Evolutionary conservation across 192 early-diverging fungal species (phyloP), one percentile per base, ranked within the genome.

Genomic region (Nowakowskiella sp.): DNA sequence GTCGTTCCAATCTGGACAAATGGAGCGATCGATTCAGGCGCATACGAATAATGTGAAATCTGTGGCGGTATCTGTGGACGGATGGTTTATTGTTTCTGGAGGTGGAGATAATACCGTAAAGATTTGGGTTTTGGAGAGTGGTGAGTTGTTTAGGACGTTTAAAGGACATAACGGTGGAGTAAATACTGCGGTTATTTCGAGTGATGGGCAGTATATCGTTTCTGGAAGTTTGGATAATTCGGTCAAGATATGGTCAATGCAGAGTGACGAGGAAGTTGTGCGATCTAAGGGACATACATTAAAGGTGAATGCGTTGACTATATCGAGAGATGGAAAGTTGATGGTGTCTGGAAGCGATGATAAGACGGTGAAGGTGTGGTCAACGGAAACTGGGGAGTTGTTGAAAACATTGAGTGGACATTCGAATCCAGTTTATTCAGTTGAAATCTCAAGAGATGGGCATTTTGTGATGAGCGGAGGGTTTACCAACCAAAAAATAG

Each of bases 401-500:
- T 39, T 86, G 43, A 71, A 77, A 13, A 86, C 77, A 0, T 55
- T 97, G 50, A 45, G 66, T 10, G 91, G 90, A 16, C 95, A 97
- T 57, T 46, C 77, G 0, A 71, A 79, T 0, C 84, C 89, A 8
- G 89, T 97, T n/a, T n/a, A n/a, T n/a, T n/a, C n/a, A n/a, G n/a
- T n/a, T n/a, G n/a, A n/a, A n/a, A n/a, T n/a, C n/a, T n/a, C n/a
- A n/a, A n/a, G n/a, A n/a, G n/a, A n/a, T n/a, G n/a, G n/a, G n/a
- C n/a, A n/a, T n/a, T n/a, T n/a, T n/a, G n/a, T n/a, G n/a, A n/a
- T n/a, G n/a, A n/a, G n/a, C n/a, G n/a, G n/a, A n/a, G n/a, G n/a
- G n/a, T n/a, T n/a, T n/a, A n/a, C n/a, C n/a, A n/a, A n/a, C n/a
- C n/a, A n/a, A n/a, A n/a, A n/a, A n/a, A n/a, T n/a, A n/a, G n/a